These are phyloP conservation scores for Penicillium sclerotigenum DNA, from an alignment of 2,329 filamentous ascomycete species.

Conservation along the genomic window DNA sequence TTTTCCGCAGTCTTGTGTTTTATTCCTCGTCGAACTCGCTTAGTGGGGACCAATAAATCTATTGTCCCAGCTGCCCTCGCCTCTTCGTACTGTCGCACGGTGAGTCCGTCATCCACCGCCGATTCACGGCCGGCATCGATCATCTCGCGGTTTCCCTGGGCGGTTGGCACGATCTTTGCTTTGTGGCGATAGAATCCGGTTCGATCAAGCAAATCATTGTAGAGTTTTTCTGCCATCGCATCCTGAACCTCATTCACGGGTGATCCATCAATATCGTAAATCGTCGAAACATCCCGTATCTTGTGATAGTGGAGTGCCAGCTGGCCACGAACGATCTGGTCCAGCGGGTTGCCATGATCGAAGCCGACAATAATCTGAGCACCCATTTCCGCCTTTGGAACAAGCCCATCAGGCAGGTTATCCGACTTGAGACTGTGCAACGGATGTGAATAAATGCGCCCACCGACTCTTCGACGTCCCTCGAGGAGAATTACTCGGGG, in stretches of 20 bases:
- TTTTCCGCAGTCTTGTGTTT: conserved; percentile 51
- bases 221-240: conserved; percentile 80
- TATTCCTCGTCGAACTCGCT: conserved; percentile 45
- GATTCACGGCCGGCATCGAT: conserved; percentile 82
- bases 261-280: conserved; percentile 68
- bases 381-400: conserved; percentile 88
- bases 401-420: conserved; percentile 53
- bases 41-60: conserved; percentile 42
- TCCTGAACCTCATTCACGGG: conserved; percentile 76
- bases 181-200: conserved; percentile 89
- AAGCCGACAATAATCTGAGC: conserved; percentile 98
- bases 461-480: conserved; percentile 81
- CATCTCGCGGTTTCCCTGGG: conserved; percentile 77
- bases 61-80: conserved; percentile 59
- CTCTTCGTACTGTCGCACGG: conserved; percentile 71
- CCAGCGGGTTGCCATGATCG: conserved; percentile 89
- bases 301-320: conserved; percentile 82
- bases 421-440: conserved; percentile 58
- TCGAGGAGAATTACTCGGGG: conserved; percentile 78
- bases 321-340: conserved; percentile 86
- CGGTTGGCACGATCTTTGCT: conserved; percentile 63
- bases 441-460: conserved; percentile 85
- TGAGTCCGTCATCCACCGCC: conserved; percentile 63
- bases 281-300: conserved; percentile 73
- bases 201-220: conserved; percentile 90